A percentile compares a stretch with the other conserved stretches of the same genome.
phyloP scores from a whole-genome alignment of 768 basidiomycete species.

The Hypsizygus marmoreus region DNA sequence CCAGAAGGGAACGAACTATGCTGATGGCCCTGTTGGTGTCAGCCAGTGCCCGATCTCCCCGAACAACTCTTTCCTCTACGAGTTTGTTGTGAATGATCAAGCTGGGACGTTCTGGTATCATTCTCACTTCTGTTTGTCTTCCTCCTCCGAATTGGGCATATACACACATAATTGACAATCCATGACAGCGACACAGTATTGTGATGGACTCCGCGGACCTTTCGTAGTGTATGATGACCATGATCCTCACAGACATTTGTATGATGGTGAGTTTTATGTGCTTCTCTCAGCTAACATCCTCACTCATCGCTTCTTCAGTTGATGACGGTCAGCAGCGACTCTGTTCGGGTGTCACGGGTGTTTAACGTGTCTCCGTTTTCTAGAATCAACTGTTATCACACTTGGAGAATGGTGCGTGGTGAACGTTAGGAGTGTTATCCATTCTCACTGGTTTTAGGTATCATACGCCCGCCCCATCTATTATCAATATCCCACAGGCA shows the following conservation, averaged over 20 bases:
- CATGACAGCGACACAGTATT: conserved; percentile 19
- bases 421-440: no score
- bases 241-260: conserved; percentile 1
- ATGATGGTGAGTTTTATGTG: conserved; percentile 6
- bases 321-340: background rate
- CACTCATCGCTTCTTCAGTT: background rate
- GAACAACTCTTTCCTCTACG: conserved; percentile 34
- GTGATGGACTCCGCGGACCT: conserved; percentile 19
- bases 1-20: conserved; percentile 31
- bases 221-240: conserved; percentile 11
- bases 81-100: conserved; percentile 32
- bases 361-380: background rate
- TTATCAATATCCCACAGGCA: conserved; percentile 18
- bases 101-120: conserved; percentile 27
- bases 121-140: conserved; percentile 17
- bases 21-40: conserved; percentile 30
- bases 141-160: background rate
- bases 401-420: no score
- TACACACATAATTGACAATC: background rate
- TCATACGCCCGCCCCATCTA: conserved; percentile 16
- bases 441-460: no score
- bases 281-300: background rate
- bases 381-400: no score
- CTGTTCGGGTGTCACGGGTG: background rate
- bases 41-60: conserved; percentile 39